These are phyloP conservation scores for Amanita exitialis DNA, from an alignment of 768 basidiomycete genomes.

Conservation along the genomic window DNA sequence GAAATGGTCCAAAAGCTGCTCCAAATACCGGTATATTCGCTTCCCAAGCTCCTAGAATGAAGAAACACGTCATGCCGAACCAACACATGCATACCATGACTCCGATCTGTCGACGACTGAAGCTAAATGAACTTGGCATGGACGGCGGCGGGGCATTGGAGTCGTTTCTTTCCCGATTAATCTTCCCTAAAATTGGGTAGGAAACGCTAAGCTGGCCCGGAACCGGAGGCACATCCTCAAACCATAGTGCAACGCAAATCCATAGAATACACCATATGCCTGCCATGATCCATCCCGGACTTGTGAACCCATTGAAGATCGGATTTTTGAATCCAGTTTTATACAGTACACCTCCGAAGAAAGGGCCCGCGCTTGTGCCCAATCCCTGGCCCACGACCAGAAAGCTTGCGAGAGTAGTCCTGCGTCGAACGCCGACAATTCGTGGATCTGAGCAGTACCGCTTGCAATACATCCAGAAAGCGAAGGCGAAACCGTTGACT, in stretches of 20 bases:
- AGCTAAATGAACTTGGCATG: background rate
- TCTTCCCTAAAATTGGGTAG: slow-evolving; percentile 23
- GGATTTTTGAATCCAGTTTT: slow-evolving; percentile 45
- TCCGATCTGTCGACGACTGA: slow-evolving; percentile 21
- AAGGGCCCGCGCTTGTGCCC: slow-evolving; percentile 56
- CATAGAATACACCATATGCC: slow-evolving; percentile 42
- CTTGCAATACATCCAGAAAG: slow-evolving; percentile 59
- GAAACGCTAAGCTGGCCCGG: background rate
- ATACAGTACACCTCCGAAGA: slow-evolving; percentile 51
- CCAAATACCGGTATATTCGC: slow-evolving; percentile 57
- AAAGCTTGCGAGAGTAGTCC: slow-evolving; percentile 55
- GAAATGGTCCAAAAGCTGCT: slow-evolving; percentile 27
- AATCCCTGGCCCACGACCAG: slow-evolving; percentile 52
- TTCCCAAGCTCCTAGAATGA: slow-evolving; percentile 63
- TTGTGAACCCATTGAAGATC: slow-evolving; percentile 60
- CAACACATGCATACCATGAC: slow-evolving; percentile 58
- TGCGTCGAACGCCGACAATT: slow-evolving; percentile 53
- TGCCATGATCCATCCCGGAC: slow-evolving; percentile 61
- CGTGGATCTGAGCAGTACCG: slow-evolving; percentile 62
- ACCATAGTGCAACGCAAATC: slow-evolving; percentile 22
- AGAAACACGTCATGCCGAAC: slow-evolving; percentile 62
- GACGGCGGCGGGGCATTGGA: background rate
- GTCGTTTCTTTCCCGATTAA: slow-evolving; percentile 7
- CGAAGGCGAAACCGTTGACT: slow-evolving; percentile 49
- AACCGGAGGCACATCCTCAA: slow-evolving; percentile 26